These are phyloP conservation scores for Microsporum audouinii DNA, from an alignment of 2,329 filamentous ascomycete genomes.

Conservation along the genomic window DNA sequence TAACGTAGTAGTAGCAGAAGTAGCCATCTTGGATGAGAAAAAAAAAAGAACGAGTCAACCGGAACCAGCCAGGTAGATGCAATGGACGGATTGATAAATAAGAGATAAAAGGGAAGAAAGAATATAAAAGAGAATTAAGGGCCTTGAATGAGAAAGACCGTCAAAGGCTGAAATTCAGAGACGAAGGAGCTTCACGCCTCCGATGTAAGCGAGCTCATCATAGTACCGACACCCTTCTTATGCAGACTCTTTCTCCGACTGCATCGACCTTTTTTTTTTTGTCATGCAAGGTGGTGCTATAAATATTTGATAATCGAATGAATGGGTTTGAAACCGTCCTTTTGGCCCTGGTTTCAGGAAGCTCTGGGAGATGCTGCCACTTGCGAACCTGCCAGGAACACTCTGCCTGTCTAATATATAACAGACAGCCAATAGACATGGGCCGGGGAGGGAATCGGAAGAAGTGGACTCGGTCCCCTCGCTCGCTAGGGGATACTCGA, in stretches of 20 bases:
- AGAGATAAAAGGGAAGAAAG: not conserved
- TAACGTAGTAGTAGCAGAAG: slow-evolving; percentile 19
- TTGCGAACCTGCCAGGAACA: not conserved
- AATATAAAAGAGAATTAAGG: too few relatives aligned
- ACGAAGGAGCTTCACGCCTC: not conserved
- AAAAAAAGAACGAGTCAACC: not conserved
- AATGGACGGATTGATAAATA: not conserved
- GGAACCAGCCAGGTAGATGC: not conserved
- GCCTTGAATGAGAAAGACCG: not conserved
- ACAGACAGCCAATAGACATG: not conserved
- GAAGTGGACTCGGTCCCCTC: not conserved
- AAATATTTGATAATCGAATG: not conserved
- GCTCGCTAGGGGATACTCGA: not conserved
- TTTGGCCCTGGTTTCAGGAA: not conserved
- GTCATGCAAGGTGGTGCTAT: not conserved
- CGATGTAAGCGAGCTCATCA: not conserved
- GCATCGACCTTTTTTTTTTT: not conserved
- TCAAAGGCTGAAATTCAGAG: not conserved
- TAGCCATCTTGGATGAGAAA: slow-evolving; percentile 13
- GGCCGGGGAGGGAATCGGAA: not conserved
- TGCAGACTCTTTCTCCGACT: not conserved
- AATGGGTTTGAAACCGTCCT: not conserved
- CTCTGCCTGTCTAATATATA: not conserved
- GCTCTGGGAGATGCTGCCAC: not conserved
- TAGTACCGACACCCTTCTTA: not conserved